Evolutionary conservation across 352 stramenopile genomes (phyloP).

Genomic region (Pythium biforme): DNA sequence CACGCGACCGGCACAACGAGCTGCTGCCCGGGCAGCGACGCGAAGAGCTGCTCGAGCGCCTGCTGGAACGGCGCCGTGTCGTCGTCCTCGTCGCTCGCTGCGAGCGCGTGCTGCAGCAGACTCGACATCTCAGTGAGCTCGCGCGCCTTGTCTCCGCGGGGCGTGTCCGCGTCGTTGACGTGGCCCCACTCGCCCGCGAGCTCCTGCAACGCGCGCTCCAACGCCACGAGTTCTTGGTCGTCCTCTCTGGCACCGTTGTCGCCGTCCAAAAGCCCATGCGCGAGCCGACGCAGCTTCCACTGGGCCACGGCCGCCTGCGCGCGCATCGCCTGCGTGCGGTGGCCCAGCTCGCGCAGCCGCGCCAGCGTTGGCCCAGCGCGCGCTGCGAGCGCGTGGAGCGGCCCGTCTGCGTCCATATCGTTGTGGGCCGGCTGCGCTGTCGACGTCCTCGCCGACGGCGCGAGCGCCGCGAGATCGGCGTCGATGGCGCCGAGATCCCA

Average conservation of each 20-base stretch:
- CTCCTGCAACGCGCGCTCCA: constrained; percentile 24
- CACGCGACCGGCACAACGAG: constrained; percentile 48
- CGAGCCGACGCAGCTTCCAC: constrained; percentile 33
- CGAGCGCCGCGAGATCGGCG: constrained; percentile 14
- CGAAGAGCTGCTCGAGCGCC: constrained; percentile 58
- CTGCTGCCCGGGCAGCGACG: constrained; percentile 28
- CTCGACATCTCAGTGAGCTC: constrained; percentile 38
- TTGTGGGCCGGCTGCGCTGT: background rate
- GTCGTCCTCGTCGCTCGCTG: constrained; percentile 16
- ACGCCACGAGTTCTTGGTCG: background rate
- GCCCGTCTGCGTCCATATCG: background rate
- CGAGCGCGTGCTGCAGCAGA: constrained; percentile 42
- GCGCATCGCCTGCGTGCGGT: constrained; percentile 29
- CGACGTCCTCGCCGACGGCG: constrained; percentile 11
- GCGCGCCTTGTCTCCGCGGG: constrained; percentile 16
- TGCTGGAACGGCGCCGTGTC: constrained; percentile 56
- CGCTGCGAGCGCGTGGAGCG: constrained; percentile 9
- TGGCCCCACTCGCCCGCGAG: constrained; percentile 24
- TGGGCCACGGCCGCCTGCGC: constrained; percentile 42
- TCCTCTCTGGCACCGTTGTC: background rate
- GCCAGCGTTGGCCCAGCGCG: constrained; percentile 1
- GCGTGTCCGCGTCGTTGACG: background rate
- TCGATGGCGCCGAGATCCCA: constrained; percentile 45
- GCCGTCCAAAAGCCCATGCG: constrained; percentile 24
- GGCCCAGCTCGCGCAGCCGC: background rate